phyloP scores from a whole-genome alignment of 495 filamentous ascomycete species.

The Corynascus novoguineensis region DNA sequence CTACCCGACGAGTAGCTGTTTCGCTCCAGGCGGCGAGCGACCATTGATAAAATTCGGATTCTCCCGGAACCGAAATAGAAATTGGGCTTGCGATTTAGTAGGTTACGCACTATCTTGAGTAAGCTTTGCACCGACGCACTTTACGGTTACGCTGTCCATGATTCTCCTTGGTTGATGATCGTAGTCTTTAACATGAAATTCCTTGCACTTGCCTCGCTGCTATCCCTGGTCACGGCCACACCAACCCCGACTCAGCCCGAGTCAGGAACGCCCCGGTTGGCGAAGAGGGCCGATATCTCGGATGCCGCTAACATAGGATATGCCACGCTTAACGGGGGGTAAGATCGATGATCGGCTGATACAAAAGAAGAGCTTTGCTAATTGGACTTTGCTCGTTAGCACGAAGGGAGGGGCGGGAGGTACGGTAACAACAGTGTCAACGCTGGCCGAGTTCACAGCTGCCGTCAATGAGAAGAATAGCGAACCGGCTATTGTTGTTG shows the following conservation, averaged over 20 bases:
- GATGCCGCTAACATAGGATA: constrained; percentile 9
- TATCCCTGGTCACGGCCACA: not conserved
- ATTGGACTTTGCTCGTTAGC: not conserved
- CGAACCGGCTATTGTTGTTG: constrained; percentile 43
- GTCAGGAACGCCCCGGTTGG: constrained; percentile 1
- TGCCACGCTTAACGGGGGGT: constrained; percentile 9
- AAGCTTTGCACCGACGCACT: not conserved
- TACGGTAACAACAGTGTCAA: constrained; percentile 53
- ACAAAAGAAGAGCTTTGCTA: not conserved
- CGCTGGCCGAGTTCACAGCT: constrained; percentile 47
- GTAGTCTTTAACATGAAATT: constrained; percentile 5
- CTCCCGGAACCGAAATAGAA: no score
- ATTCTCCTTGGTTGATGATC: not conserved
- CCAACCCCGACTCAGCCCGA: constrained; percentile 5
- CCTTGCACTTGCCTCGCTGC: constrained; percentile 4
- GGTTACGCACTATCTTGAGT: no score
- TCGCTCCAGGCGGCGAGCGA: no score
- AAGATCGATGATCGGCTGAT: not conserved
- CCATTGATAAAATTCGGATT: no score
- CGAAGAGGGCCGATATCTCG: constrained; percentile 4
- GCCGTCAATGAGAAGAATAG: constrained; percentile 42
- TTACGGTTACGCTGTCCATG: not conserved
- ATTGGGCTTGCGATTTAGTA: no score
- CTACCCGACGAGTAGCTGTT: no score
- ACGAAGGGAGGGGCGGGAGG: constrained; percentile 59